Conservation (phyloP, 805 yeast genomes). For the Hanseniaspora singularis region DNA sequence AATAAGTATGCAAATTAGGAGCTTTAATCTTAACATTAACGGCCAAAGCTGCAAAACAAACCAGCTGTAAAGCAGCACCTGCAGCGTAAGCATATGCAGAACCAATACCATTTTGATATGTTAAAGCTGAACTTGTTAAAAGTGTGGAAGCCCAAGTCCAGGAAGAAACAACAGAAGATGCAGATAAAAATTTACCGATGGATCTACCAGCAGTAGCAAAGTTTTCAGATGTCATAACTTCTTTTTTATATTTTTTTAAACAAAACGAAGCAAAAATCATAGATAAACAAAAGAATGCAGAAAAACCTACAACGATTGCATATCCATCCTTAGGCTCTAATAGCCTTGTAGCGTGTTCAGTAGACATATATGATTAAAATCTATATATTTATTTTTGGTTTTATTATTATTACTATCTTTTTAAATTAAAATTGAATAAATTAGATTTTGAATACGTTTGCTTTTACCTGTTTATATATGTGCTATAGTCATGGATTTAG, state of each 20-base stretch:
- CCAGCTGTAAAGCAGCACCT: slow-evolving; percentile 84
- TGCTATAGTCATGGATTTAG: too few species aligned
- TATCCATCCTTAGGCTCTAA: slow-evolving; percentile 39
- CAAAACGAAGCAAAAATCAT: slow-evolving; percentile 68
- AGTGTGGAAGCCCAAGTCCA: slow-evolving; percentile 93
- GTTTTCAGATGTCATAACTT: slow-evolving; percentile 83
- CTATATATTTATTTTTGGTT: background rate
- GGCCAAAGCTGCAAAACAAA: slow-evolving; percentile 74
- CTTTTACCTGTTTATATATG: too few species aligned
- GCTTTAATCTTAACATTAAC: slow-evolving; percentile 81
- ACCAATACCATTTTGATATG: slow-evolving; percentile 62
- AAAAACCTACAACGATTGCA: slow-evolving; percentile 80
- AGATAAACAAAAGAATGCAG: slow-evolving; percentile 61
- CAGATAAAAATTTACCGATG: slow-evolving; percentile 71
- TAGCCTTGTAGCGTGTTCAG: slow-evolving; percentile 12
- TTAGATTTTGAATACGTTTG: too few species aligned
- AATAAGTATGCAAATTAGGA: slow-evolving; percentile 82
- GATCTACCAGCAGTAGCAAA: slow-evolving; percentile 87
- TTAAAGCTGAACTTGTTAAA: slow-evolving; percentile 63
- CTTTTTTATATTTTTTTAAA: slow-evolving; percentile 67
- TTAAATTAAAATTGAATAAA: too few species aligned
- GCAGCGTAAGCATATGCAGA: slow-evolving; percentile 81
- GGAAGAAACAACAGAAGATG: slow-evolving; percentile 82
- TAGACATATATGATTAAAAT: background rate
- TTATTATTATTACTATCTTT: background rate